Percentiles rank a stretch among this genome's conserved stretches.
phyloP scores from a whole-genome alignment of 2,329 filamentous ascomycete genomes.

The Apiospora aurea region DNA sequence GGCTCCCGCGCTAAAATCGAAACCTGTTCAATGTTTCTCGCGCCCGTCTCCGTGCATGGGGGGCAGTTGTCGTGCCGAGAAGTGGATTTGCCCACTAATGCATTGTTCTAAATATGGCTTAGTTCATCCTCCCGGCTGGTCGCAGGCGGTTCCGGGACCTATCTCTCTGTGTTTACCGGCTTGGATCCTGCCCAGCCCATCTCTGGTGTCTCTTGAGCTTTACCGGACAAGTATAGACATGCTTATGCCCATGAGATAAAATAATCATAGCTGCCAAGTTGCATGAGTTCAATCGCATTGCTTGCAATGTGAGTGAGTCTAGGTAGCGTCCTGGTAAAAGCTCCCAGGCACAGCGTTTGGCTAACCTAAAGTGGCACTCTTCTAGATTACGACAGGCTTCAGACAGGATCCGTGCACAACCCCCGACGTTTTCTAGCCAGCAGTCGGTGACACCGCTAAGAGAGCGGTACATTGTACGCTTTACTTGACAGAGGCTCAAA shows the following conservation, averaged over 20 bases:
- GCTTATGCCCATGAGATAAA: too few species aligned
- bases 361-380: background rate
- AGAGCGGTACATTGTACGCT: background rate
- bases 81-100: constrained; percentile 32
- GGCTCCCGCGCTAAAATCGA: constrained; percentile 28
- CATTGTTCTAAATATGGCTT: constrained; percentile 22
- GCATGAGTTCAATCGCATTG: background rate
- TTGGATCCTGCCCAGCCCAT: background rate
- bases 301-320: background rate
- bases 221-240: background rate
- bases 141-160: background rate
- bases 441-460: constrained; percentile 10
- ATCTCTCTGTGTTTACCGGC: background rate
- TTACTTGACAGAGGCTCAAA: background rate
- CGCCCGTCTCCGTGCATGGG: constrained; percentile 11
- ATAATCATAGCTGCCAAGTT: background rate
- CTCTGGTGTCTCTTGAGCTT: background rate
- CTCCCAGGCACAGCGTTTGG: background rate
- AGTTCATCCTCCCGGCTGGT: constrained; percentile 15
- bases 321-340: background rate
- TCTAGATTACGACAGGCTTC: background rate
- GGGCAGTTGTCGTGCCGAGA: constrained; percentile 27
- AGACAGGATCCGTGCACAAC: background rate
- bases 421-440: background rate
- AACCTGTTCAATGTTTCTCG: constrained; percentile 26